phyloP scores from a whole-genome alignment of 805 yeast species.

The Lipomyces mesembrius region DNA sequence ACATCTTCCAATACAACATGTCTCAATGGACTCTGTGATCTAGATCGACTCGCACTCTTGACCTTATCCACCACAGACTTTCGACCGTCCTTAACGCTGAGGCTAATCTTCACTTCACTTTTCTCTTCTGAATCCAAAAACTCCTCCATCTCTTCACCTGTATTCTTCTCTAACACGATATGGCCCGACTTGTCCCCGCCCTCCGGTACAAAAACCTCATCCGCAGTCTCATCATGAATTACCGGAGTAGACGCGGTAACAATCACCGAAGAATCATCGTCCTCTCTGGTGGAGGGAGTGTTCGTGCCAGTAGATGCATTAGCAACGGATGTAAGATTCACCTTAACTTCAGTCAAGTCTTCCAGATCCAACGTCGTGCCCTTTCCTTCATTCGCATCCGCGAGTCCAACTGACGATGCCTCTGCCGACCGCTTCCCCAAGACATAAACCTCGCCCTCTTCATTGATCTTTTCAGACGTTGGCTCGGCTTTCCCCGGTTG shows the following conservation, averaged over 20 bases:
- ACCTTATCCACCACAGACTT: slow-evolving; percentile 2
- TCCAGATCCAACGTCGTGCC: slow-evolving; percentile 18
- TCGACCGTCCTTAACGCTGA: not conserved
- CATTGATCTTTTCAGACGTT: slow-evolving; percentile 11
- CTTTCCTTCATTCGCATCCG: slow-evolving; percentile 16
- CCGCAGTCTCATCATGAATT: slow-evolving; percentile 8
- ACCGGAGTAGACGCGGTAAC: slow-evolving; percentile 26
- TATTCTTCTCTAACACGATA: slow-evolving; percentile 25
- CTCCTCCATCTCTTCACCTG: slow-evolving; percentile 31
- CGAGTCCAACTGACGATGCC: slow-evolving; percentile 7
- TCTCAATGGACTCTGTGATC: slow-evolving; percentile 30
- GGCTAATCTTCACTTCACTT: slow-evolving; percentile 16
- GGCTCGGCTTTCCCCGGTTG: not conserved
- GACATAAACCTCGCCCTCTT: slow-evolving; percentile 20
- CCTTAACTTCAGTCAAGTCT: slow-evolving; percentile 21
- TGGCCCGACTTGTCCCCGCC: slow-evolving; percentile 27
- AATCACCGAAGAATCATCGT: slow-evolving; percentile 27
- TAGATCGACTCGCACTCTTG: slow-evolving; percentile 10
- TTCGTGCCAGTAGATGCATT: not conserved
- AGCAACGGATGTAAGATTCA: not conserved
- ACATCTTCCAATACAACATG: slow-evolving; percentile 36
- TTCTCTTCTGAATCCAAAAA: slow-evolving; percentile 31
- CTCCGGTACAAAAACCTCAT: slow-evolving; percentile 31
- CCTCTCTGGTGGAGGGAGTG: slow-evolving; percentile 10
- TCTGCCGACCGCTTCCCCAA: slow-evolving; percentile 13